Base-by-base conservation (phyloP, 805 yeast genomes). In the Barnettozyma sp. region DNA sequence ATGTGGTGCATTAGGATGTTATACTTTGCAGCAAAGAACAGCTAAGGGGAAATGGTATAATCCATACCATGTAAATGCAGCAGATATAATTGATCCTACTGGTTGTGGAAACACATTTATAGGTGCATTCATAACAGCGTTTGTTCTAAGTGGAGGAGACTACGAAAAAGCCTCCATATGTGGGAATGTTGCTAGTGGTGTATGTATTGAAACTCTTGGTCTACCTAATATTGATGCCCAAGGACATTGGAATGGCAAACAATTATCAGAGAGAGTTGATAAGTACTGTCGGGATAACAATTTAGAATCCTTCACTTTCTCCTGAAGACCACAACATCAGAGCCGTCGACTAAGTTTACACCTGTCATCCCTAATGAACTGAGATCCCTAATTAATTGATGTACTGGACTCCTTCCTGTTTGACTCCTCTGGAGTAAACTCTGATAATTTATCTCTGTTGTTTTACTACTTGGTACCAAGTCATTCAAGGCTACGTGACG, bases 31-130 rank as follows among this genome's bases (percentile, higher is more conserved):
- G 7, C 26, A 32, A 13, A 57, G 70, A 2, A 15, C 22, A 5
- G 44, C 37, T 2, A 11, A 5, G 5, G 37, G 40, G 4, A 40
- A 50, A 9, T 73, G 82, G 75, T 68, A 75, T 16, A 88, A 92
- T 0, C 84, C 96, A 1, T 90, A 81, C 55, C 94, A 87, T 51
- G 55, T 50, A 10, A 55, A 59, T 14, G 62, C 59, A 15, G 47
- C 50, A 4, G 55, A 56, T 32, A 87, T 87, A 0, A 64, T 82
- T 2, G 97, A 88, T 56, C 94, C 96, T 3, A 88, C 97, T 0
- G 97, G 97, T 0, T 95, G 94, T 13, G 97, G 97, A 0, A 94
- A 88, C 52, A 70, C 95, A 0, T 87, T 82, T 53, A 73, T 85
- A 34, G 97, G 96, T 1, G 94, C 83, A 0, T 71, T 86, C 37